Evolutionary conservation across 2,329 filamentous ascomycete species (phyloP).

Genomic region (Beauveria sp.): DNA sequence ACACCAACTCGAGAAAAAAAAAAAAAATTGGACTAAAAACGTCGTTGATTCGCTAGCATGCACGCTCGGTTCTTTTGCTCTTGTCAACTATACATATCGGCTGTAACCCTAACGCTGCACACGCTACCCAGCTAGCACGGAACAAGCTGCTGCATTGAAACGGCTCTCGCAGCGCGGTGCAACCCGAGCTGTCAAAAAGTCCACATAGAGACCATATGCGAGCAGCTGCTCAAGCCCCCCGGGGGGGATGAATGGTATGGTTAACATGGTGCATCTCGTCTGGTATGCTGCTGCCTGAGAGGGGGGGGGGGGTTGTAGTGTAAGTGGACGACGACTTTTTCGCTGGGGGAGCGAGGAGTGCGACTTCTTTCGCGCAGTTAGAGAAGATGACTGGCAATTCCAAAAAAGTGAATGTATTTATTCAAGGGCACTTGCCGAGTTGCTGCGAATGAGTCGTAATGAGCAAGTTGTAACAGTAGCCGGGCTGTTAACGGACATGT

Average conservation of each 20-base stretch:
- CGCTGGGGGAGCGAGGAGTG: too few relatives aligned
- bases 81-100: neutral
- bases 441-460: too few relatives aligned
- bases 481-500: neutral
- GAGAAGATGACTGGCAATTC: too few relatives aligned
- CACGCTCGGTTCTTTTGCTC: neutral
- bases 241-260: neutral
- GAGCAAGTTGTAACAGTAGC: neutral
- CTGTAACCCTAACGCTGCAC: neutral
- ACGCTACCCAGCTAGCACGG: neutral
- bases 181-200: neutral
- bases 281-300: neutral
- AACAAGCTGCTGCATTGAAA: neutral
- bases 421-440: too few relatives aligned
- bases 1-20: neutral
- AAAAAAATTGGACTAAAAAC: neutral
- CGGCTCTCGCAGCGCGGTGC: neutral
- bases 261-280: neutral
- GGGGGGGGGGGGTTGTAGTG: neutral
- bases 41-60: neutral
- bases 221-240: neutral
- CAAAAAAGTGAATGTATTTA: too few relatives aligned
- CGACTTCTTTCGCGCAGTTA: too few relatives aligned
- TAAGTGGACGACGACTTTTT: neutral
- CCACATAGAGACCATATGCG: neutral